Evolutionary conservation across 768 basidiomycete genomes (phyloP), one percentile per base, ranked within the genome.

Genomic region (Tremella fuciformis): DNA sequence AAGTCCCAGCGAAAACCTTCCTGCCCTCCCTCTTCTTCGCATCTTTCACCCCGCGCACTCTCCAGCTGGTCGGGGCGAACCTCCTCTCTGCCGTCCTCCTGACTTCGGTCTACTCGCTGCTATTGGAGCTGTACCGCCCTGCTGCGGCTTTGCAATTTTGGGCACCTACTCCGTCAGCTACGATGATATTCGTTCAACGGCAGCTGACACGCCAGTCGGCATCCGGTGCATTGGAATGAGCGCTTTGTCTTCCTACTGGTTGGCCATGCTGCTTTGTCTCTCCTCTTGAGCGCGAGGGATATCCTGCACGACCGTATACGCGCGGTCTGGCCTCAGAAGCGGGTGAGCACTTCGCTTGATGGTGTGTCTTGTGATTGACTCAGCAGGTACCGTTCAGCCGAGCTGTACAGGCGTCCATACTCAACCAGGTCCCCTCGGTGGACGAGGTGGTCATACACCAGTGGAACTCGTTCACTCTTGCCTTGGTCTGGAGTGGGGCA

Each of bases 181-280:
- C 19, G 13, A 3, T 9, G 11, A 13, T n/a, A 53, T 40, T n/a
- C 25, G 40, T 2, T 55, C 15, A 18, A 22, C 11, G 16, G 8
- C n/a, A 50, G 19, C 59, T 56, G 42, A 57, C 22, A 18, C 26
- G 7, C 16, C 50, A 69, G 66, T 3, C 70, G 68, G 1, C 66
- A 69, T 53, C 70, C 67, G 1, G 63, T 62, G 40, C 70, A 72
- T 41, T 57, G 69, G 22, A 76, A 76, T 48, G 71, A 73, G 37
- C 62, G 70, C 2, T 60, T 67, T 51, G 48, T 72, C 26, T 69
- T 67, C 51, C 61, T 75, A n/a, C 40, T 65, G 18, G 50, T 63
- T 42, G 65, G 59, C 39, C 72, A 66, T 53, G 39, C 57, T 3
- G 29, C 50, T 16, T 55, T 71, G n/a, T 57, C 63, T 38, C 34